These are phyloP conservation scores for Phytophthora citrophthora DNA, from an alignment of 352 stramenopile species.

Conservation along the genomic window DNA sequence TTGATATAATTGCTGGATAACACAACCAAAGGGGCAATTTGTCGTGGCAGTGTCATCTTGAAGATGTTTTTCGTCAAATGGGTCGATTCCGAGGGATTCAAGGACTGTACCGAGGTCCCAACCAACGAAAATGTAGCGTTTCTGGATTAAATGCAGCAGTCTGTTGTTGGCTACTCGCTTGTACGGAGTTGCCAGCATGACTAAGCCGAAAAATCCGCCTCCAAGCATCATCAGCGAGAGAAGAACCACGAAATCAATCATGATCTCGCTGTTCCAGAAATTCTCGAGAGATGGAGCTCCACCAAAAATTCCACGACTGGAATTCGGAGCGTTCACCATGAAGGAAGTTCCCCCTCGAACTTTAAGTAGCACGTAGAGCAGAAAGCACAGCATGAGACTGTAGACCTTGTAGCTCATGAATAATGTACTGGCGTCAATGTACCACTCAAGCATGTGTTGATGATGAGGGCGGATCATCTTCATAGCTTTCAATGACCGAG, in stretches of 20 bases:
- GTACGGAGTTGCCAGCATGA: slow-evolving; percentile 51
- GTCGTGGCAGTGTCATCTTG: slow-evolving; percentile 26
- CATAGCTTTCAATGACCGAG: slow-evolving; percentile 38
- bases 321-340: slow-evolving; percentile 40
- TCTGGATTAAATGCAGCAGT: slow-evolving; percentile 51
- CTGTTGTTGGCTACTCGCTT: slow-evolving; percentile 50
- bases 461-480: slow-evolving; percentile 35
- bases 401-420: slow-evolving; percentile 74
- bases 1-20: slow-evolving; percentile 57
- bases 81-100: slow-evolving; percentile 55
- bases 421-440: slow-evolving; percentile 48
- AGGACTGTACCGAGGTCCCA: slow-evolving; percentile 51
- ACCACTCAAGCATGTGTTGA: slow-evolving; percentile 53
- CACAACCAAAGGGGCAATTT: slow-evolving; percentile 45
- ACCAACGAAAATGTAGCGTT: slow-evolving; percentile 54
- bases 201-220: slow-evolving; percentile 29
- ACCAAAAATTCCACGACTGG: slow-evolving; percentile 47
- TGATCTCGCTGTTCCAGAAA: slow-evolving; percentile 66
- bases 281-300: slow-evolving; percentile 38
- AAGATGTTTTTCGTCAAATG: slow-evolving; percentile 33
- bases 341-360: slow-evolving; percentile 45
- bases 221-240: slow-evolving; percentile 39
- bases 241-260: slow-evolving; percentile 55
- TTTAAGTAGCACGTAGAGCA: slow-evolving; percentile 48
- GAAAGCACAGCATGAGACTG: slow-evolving; percentile 52